phyloP scores from a whole-genome alignment of 2,329 filamentous ascomycete species.

The Alternaria rosae region DNA sequence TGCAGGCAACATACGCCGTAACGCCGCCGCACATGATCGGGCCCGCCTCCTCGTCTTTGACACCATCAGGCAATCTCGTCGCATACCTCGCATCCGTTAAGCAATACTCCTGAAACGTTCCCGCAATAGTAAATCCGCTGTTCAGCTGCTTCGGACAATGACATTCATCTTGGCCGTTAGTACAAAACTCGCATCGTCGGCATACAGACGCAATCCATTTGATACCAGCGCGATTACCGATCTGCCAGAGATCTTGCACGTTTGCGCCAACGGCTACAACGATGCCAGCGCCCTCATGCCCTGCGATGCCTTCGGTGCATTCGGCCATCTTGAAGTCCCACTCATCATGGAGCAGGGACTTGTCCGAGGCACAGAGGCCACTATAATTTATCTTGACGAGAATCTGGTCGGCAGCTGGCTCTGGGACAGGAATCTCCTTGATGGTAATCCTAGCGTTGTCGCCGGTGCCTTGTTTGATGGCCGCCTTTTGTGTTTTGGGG shows the following conservation, averaged over 20 bases:
- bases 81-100: conserved; percentile 56
- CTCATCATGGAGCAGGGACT: conserved; percentile 48
- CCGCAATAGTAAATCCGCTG: conserved; percentile 65
- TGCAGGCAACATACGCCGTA: conserved; percentile 58
- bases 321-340: conserved; percentile 42
- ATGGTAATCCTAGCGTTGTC: conserved; percentile 31
- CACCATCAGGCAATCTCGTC: conserved; percentile 53
- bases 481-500: conserved; percentile 46
- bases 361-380: conserved; percentile 64
- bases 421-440: conserved; percentile 39
- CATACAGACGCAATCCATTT: conserved; percentile 88
- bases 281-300: conserved; percentile 76
- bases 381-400: conserved; percentile 64
- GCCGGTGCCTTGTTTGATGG: conserved; percentile 44
- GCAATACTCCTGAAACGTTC: conserved; percentile 53
- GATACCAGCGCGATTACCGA: conserved; percentile 61
- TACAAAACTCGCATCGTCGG: conserved; percentile 81
- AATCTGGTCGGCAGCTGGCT: conserved; percentile 60
- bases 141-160: conserved; percentile 64
- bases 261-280: conserved; percentile 75
- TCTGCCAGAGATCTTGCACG: conserved; percentile 68
- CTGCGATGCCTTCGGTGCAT: conserved; percentile 65
- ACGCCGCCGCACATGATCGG: conserved; percentile 51
- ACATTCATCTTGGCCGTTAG: conserved; percentile 61
- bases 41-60: conserved; percentile 55